A percentile compares a stretch with the other conserved stretches of the same genome.
These are phyloP conservation scores for Umbilicaria muhlenbergii DNA, from an alignment of 495 filamentous ascomycete genomes.

Conservation along the genomic window DNA sequence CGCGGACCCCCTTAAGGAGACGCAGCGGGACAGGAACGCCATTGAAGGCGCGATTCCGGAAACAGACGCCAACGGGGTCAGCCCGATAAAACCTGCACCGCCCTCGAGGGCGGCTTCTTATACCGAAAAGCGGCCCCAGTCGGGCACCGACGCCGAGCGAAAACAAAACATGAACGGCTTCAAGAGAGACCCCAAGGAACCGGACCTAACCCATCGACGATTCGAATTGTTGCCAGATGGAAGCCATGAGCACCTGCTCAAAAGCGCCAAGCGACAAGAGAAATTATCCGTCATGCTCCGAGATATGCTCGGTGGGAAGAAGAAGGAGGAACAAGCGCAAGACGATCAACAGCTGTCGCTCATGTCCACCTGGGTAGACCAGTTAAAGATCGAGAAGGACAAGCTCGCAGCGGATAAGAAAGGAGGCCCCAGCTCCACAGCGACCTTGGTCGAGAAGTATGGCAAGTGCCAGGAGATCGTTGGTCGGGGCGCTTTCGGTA, in stretches of 20 bases:
- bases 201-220: slow-evolving; percentile 28
- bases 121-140: slow-evolving; percentile 22
- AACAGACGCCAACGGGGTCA: slow-evolving; percentile 26
- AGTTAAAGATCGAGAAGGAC: slow-evolving; percentile 76
- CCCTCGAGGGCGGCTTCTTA: slow-evolving; percentile 22
- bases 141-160: slow-evolving; percentile 26
- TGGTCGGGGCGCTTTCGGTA: slow-evolving; percentile 92
- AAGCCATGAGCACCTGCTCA: slow-evolving; percentile 74
- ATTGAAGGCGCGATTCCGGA: slow-evolving; percentile 21
- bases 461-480: slow-evolving; percentile 98
- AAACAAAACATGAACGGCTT: slow-evolving; percentile 24
- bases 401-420: slow-evolving; percentile 61
- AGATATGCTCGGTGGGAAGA: slow-evolving; percentile 59
- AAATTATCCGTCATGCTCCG: slow-evolving; percentile 88
- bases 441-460: slow-evolving; percentile 86
- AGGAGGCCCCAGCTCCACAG: slow-evolving; percentile 58
- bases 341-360: slow-evolving; percentile 75
- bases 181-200: slow-evolving; percentile 29
- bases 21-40: slow-evolving; percentile 19
- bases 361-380: slow-evolving; percentile 92
- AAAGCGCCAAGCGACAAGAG: slow-evolving; percentile 78
- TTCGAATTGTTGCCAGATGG: slow-evolving; percentile 47
- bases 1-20: slow-evolving; percentile 19
- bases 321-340: slow-evolving; percentile 49
- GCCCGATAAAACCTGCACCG: slow-evolving; percentile 13